These are phyloP conservation scores for Plasmopara halstedii DNA, from an alignment of 352 stramenopile genomes.

Conservation along the genomic window DNA sequence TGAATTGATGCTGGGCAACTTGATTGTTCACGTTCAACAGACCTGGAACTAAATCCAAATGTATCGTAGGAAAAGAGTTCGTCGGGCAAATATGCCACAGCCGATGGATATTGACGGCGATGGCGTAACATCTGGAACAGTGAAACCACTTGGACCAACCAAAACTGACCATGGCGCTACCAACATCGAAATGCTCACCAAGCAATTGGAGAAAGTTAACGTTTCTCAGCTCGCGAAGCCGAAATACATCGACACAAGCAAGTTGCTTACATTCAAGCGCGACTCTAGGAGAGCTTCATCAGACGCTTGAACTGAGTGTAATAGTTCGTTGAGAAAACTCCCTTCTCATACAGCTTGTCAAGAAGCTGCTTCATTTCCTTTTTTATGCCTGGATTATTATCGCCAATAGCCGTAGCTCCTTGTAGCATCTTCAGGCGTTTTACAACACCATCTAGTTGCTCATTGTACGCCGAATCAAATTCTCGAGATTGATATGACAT, in stretches of 20 bases:
- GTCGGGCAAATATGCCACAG: neutral
- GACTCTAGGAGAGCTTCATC: slow-evolving; percentile 2
- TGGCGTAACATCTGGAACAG: neutral
- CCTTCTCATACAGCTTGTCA: slow-evolving; percentile 2
- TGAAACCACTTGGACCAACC: neutral
- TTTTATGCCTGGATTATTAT: slow-evolving; percentile 2
- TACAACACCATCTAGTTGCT: slow-evolving; percentile 1
- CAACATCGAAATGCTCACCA: neutral
- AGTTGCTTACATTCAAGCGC: neutral
- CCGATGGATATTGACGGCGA: slow-evolving; percentile 1
- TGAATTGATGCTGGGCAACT: slow-evolving; percentile 1
- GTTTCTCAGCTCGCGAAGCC: neutral
- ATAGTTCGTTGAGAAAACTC: slow-evolving; percentile 1
- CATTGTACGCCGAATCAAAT: slow-evolving; percentile 3
- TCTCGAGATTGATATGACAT: neutral
- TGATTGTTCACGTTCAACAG: neutral
- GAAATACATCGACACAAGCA: neutral
- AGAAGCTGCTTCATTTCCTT: slow-evolving; percentile 2
- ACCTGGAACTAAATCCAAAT: neutral
- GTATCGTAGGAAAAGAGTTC: neutral
- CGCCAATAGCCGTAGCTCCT: slow-evolving; percentile 1
- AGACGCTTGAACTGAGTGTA: neutral
- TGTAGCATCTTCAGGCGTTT: neutral
- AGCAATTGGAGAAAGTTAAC: neutral
- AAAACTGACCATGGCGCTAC: neutral